Conservation (phyloP, 257 asterid genomes). For the Solanum okadae region DNA sequence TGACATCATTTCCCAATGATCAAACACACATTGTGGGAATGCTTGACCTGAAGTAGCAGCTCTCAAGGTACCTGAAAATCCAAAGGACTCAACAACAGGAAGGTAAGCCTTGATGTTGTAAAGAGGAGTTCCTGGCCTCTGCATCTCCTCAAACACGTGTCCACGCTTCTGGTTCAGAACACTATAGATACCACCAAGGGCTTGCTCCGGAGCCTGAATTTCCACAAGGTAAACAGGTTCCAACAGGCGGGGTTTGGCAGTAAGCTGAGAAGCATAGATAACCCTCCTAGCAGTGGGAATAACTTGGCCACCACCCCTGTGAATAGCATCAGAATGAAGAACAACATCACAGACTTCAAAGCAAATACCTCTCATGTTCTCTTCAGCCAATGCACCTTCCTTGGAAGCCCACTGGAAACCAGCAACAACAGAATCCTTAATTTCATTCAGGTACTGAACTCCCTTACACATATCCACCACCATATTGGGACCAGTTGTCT, state of each 20-base stretch:
- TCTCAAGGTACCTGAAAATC: slow-evolving; percentile 31
- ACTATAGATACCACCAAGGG: slow-evolving; percentile 35
- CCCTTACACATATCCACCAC: slow-evolving; percentile 45
- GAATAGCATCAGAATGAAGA: slow-evolving; percentile 39
- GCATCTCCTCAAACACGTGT: slow-evolving; percentile 39
- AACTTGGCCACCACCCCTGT: slow-evolving; percentile 42
- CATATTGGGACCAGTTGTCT: slow-evolving; percentile 42
- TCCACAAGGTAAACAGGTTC: slow-evolving; percentile 37
- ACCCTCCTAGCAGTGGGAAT: slow-evolving; percentile 43
- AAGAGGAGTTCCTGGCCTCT: slow-evolving; percentile 35
- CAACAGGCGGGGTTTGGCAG: slow-evolving; percentile 39
- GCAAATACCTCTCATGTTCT: slow-evolving; percentile 40
- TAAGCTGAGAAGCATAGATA: slow-evolving; percentile 32
- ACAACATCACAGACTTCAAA: slow-evolving; percentile 41
- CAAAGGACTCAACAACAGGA: slow-evolving; percentile 31
- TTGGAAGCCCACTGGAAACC: slow-evolving; percentile 48
- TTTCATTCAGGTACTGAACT: slow-evolving; percentile 35
- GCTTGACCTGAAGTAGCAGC: slow-evolving; percentile 41
- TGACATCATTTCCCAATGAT: slow-evolving; percentile 38
- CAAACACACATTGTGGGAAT: slow-evolving; percentile 33
- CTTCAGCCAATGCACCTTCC: slow-evolving; percentile 37
- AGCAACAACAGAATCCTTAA: slow-evolving; percentile 44
- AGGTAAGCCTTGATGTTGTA: slow-evolving; percentile 43
- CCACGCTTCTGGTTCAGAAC: slow-evolving; percentile 44
- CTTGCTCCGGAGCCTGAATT: slow-evolving; percentile 35